phyloP scores from a whole-genome alignment of 2,329 filamentous ascomycete genomes.

The Onygenales sp. region DNA sequence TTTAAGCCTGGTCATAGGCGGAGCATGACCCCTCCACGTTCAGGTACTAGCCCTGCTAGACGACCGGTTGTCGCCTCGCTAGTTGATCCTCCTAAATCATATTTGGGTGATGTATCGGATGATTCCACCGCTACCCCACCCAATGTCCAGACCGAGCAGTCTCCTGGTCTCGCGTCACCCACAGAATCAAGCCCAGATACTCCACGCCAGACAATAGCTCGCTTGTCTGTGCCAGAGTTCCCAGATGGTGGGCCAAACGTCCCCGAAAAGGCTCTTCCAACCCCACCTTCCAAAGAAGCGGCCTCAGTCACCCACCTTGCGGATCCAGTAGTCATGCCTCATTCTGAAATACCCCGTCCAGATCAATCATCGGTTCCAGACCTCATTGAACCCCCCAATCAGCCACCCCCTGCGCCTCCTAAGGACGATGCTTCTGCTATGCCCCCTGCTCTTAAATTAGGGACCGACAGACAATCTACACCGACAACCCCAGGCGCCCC shows the following conservation, averaged over 20 bases:
- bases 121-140: neutral
- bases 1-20: slow-evolving; percentile 48
- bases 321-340: too few species aligned
- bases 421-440: slow-evolving; percentile 17
- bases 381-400: neutral
- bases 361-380: neutral
- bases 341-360: too few species aligned
- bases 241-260: neutral
- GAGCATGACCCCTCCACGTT: slow-evolving; percentile 49
- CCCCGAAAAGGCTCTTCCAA: neutral
- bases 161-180: neutral
- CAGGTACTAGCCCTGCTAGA: slow-evolving; percentile 52
- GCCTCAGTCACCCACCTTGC: too few species aligned
- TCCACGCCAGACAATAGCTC: neutral
- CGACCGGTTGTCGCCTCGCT: slow-evolving; percentile 44
- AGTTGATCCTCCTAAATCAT: slow-evolving; percentile 28
- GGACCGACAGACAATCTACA: neutral
- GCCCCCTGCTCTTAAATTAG: slow-evolving; percentile 1
- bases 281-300: neutral
- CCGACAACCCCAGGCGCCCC: slow-evolving; percentile 14
- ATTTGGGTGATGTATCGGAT: slow-evolving; percentile 29
- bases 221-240: neutral
- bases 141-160: neutral
- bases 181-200: neutral
- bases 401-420: slow-evolving; percentile 24